Conservation (phyloP, 768 basidiomycete species). For the Tubosaeta brunneosetosa region DNA sequence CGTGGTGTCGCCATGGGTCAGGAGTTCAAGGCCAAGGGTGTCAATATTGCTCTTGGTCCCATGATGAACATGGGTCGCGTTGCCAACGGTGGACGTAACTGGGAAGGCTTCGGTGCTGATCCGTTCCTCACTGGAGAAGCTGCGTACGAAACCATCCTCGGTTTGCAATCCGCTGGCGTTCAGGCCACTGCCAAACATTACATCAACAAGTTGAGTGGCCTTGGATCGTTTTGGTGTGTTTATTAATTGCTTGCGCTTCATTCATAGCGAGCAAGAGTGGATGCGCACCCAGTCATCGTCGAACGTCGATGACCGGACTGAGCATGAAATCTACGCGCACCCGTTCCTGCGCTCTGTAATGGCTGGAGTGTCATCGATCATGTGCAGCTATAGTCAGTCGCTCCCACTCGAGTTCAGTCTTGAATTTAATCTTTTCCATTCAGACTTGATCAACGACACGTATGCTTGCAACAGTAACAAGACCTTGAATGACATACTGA, state of each 20-base stretch:
- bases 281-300: conserved; percentile 31
- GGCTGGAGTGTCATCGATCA: conserved; percentile 61
- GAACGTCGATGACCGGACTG: conserved; percentile 38
- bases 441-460: conserved; percentile 53
- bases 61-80: conserved; percentile 88
- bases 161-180: conserved; percentile 76
- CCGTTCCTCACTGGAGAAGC: conserved; percentile 80
- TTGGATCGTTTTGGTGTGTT: not conserved
- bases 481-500: conserved; percentile 55
- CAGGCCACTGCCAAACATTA: conserved; percentile 86
- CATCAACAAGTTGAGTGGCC: conserved; percentile 55
- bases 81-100: conserved; percentile 80
- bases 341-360: conserved; percentile 58
- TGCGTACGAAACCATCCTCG: conserved; percentile 74
- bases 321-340: conserved; percentile 55
- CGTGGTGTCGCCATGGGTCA: conserved; percentile 76
- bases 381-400: conserved; percentile 54
- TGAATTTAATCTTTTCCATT: conserved; percentile 1
- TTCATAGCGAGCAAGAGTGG: conserved; percentile 34
- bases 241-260: not conserved
- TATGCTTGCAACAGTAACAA: conserved; percentile 64
- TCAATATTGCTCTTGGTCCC: conserved; percentile 71
- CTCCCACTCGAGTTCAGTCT: not conserved
- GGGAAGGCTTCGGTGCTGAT: conserved; percentile 95
- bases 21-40: conserved; percentile 82